Conservation (phyloP, 441 rosid genomes). For the Euphorbia schlechtendalii region DNA sequence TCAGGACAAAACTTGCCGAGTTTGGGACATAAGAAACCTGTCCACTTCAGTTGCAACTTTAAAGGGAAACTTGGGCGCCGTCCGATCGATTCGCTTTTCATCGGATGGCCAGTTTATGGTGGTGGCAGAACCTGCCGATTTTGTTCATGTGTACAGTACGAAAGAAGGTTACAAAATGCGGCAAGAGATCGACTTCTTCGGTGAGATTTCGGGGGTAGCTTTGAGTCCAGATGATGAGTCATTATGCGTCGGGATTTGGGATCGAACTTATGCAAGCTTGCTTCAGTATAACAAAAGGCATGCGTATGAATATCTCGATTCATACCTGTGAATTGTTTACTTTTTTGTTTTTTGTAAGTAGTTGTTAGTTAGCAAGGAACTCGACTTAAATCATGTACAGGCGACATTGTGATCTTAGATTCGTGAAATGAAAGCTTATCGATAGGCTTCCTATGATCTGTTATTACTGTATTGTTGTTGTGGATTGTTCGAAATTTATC, state of each 20-base stretch:
- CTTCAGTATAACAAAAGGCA: constrained; percentile 44
- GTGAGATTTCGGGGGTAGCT: constrained; percentile 54
- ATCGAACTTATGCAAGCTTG: constrained; percentile 51
- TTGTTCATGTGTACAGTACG: constrained; percentile 41
- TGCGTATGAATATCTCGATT: constrained; percentile 42
- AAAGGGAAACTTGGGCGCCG: constrained; percentile 50
- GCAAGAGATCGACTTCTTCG: constrained; percentile 58
- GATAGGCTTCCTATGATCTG: no score
- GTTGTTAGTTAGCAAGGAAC: background rate
- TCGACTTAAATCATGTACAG: constrained; percentile 4
- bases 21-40: constrained; percentile 50
- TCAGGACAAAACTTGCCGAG: constrained; percentile 54
- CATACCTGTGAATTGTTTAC: constrained; percentile 35
- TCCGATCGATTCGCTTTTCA: constrained; percentile 41
- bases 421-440: background rate
- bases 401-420: background rate
- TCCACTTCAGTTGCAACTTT: constrained; percentile 35
- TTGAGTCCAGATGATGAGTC: constrained; percentile 51
- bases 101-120: constrained; percentile 48
- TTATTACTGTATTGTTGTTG: background rate
- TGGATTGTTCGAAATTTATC: background rate
- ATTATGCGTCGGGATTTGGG: constrained; percentile 47
- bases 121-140: constrained; percentile 54
- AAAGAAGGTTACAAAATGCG: constrained; percentile 29
- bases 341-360: no score